Base-by-base conservation (phyloP, 2,329 filamentous ascomycete genomes). In the Thielaviopsis populi region DNA sequence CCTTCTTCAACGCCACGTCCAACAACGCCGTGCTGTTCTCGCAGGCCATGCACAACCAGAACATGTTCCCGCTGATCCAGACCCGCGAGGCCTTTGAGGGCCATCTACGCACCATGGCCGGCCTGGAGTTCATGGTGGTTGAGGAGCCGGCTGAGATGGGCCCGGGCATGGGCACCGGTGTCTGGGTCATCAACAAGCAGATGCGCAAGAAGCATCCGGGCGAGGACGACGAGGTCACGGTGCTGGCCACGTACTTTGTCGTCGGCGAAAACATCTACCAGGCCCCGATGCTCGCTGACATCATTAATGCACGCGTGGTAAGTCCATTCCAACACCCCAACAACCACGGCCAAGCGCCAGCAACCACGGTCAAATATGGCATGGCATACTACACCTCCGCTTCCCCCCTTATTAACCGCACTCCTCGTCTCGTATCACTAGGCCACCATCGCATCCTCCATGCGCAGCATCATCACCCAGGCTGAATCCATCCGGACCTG, bases 141-240 rank as follows among this genome's bases (percentile, higher is more conserved):
- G 80, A 86, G 70, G 82, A 84, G 68, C 83, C 83, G 0, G 82
- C 82, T 33, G 83, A 86, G 72, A 83, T 79, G 69, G 80, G 78
- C 0, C 82, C 82, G 0, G 82, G 82, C n/a, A 83, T 81, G 48
- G 84, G 83, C 56, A 86, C 83, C 0, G 84, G 83, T 33, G 83
- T 87, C 8, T 87, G 84, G 84, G 81, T 86, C 33, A 85, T 87
- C 68, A 80, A 83, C 69, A 87, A 87, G 75, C 84, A 87, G 73
- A 83, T 79, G 30, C 76, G 84, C 60, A 77, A 80, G 66, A 84
- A 85, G 73, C 75, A 78, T 15, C 75, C 78, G 48, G 76, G 77
- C 4, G 74, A 77, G 15, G 80, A 83, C 30, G 83, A 85, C 68
- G 82, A 85, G 66, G 76, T 87, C 30, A 80, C 73, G 1, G 77